Evolutionary conservation across 2,329 filamentous ascomycete genomes (phyloP).

Genomic region (Malbranchea zuffiana): DNA sequence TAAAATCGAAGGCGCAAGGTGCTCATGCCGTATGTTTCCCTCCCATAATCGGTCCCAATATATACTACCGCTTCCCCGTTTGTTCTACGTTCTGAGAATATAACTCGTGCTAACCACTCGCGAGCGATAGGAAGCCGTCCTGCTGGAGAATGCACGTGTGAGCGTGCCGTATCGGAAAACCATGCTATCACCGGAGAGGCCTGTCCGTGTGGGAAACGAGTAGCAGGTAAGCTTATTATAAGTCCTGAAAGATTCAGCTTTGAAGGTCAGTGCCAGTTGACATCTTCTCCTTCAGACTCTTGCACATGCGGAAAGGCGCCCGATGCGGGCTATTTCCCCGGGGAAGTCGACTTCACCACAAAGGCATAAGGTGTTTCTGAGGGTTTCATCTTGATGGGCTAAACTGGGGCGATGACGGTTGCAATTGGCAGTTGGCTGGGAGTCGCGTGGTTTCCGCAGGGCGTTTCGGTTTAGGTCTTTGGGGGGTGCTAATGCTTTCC

Average conservation of each 20-base stretch:
- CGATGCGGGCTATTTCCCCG: conserved; percentile 50
- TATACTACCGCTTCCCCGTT: neutral
- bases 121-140: conserved; percentile 50
- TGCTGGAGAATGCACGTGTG: conserved; percentile 71
- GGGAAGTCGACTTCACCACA: conserved; percentile 83
- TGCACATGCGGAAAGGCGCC: conserved; percentile 76
- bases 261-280: neutral
- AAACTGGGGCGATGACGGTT: too few species aligned
- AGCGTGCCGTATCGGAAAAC: conserved; percentile 62
- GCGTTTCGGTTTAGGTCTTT: too few species aligned
- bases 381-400: too few species aligned
- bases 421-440: too few species aligned
- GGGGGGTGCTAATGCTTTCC: too few species aligned
- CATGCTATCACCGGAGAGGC: conserved; percentile 46
- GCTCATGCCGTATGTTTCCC: conserved; percentile 61
- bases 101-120: neutral
- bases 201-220: conserved; percentile 68
- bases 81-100: conserved; percentile 1
- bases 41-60: neutral
- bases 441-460: neutral
- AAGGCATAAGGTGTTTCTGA: conserved; percentile 36
- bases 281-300: conserved; percentile 37
- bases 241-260: conserved; percentile 19
- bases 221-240: conserved; percentile 54
- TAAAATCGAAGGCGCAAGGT: conserved; percentile 57